Conservation (phyloP, 1,284 basidiomycete genomes). For the Trichosporon ovoides region DNA sequence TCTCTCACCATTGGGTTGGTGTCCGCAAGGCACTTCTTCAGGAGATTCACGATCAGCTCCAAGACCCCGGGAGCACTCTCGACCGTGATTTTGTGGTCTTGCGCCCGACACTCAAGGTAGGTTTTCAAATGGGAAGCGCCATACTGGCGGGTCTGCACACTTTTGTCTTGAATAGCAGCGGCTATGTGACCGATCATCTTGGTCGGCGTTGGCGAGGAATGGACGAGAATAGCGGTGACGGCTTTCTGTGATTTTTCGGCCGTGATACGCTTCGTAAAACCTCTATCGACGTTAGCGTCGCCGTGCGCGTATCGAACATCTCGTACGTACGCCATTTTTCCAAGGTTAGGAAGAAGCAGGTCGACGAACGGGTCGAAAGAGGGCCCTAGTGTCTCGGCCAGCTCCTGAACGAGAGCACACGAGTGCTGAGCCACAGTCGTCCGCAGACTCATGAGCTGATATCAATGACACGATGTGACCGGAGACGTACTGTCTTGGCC, state of each 20-base stretch:
- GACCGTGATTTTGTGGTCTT: slow-evolving; percentile 59
- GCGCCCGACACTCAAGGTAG: slow-evolving; percentile 66
- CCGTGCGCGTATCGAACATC: not conserved
- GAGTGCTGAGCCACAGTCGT: slow-evolving; percentile 84
- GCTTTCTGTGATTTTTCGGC: slow-evolving; percentile 78
- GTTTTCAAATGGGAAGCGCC: slow-evolving; percentile 62
- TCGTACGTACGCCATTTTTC: slow-evolving; percentile 63
- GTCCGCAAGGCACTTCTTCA: slow-evolving; percentile 71
- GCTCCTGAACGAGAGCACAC: slow-evolving; percentile 70
- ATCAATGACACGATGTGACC: not conserved
- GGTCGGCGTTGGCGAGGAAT: slow-evolving; percentile 69
- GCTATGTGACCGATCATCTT: slow-evolving; percentile 66
- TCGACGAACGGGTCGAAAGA: slow-evolving; percentile 74
- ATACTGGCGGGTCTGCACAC: slow-evolving; percentile 67
- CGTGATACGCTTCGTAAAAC: slow-evolving; percentile 90
- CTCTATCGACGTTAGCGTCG: slow-evolving; percentile 11
- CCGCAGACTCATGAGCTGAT: slow-evolving; percentile 74
- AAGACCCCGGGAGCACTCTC: slow-evolving; percentile 59
- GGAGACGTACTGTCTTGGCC: slow-evolving; percentile 67
- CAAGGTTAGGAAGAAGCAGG: slow-evolving; percentile 63
- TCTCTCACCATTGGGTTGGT: slow-evolving; percentile 74
- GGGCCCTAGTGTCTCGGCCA: slow-evolving; percentile 64
- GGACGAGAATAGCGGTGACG: slow-evolving; percentile 62
- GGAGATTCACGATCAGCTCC: slow-evolving; percentile 63
- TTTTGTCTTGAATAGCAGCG: slow-evolving; percentile 76